phyloP scores from a whole-genome alignment of 2,329 filamentous ascomycete genomes.

The Pyrenophora teres region DNA sequence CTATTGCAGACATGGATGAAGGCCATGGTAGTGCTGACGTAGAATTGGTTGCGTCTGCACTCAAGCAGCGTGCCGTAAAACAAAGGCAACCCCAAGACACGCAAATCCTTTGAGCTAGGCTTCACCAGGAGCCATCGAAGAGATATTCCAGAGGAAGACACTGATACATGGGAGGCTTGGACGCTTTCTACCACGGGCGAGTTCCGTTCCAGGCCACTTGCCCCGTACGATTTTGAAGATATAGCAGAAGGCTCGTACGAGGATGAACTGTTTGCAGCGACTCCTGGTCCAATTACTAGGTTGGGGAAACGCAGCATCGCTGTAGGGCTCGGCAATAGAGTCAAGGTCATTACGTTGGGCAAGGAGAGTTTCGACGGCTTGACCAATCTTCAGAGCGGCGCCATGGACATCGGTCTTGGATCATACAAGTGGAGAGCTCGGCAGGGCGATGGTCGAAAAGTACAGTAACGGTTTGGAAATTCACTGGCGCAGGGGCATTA shows the following conservation, averaged over 20 bases:
- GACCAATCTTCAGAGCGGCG: slow-evolving; percentile 11
- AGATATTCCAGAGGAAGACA: slow-evolving; percentile 18
- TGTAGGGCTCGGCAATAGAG: slow-evolving; percentile 71
- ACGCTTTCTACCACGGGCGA: slow-evolving; percentile 55
- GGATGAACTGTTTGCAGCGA: slow-evolving; percentile 66
- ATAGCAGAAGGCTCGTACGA: slow-evolving; percentile 16
- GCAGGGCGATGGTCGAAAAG: slow-evolving; percentile 18
- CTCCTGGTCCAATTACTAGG: slow-evolving; percentile 66
- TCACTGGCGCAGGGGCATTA: background rate
- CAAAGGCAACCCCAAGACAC: slow-evolving; percentile 16
- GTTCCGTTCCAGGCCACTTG: slow-evolving; percentile 49
- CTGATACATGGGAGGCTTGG: slow-evolving; percentile 60
- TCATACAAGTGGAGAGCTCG: slow-evolving; percentile 18
- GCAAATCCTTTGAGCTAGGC: slow-evolving; percentile 6
- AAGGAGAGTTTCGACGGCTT: slow-evolving; percentile 64
- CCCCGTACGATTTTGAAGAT: slow-evolving; percentile 22
- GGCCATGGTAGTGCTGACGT: slow-evolving; percentile 18
- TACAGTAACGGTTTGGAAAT: slow-evolving; percentile 13
- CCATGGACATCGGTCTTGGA: slow-evolving; percentile 16
- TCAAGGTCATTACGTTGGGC: slow-evolving; percentile 72
- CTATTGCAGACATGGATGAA: slow-evolving; percentile 34
- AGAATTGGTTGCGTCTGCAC: slow-evolving; percentile 24
- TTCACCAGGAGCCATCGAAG: slow-evolving; percentile 10
- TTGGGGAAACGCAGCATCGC: slow-evolving; percentile 69
- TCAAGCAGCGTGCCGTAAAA: slow-evolving; percentile 36